phyloP scores from a whole-genome alignment of 345 rosid genomes.

The Eucalyptus polybractea region DNA sequence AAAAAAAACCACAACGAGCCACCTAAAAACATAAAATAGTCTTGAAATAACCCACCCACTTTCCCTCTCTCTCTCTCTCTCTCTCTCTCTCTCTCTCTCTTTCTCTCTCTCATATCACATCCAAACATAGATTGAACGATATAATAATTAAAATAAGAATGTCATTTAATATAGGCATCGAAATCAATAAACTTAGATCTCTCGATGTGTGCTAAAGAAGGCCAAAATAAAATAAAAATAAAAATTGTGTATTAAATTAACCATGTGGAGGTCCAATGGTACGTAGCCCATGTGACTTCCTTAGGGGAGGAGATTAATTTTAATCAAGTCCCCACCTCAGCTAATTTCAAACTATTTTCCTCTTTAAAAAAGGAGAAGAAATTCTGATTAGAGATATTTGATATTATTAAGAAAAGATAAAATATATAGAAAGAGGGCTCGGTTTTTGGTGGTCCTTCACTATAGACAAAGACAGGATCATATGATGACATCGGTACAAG shows the following conservation, averaged over 20 bases:
- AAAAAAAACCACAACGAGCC: not conserved
- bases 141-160: not conserved
- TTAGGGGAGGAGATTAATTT: not conserved
- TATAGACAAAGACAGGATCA: not conserved
- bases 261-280: constrained; percentile 25
- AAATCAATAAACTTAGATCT: not conserved
- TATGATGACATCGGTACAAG: not conserved
- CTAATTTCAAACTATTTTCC: not conserved
- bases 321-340: not conserved
- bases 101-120: not conserved
- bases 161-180: not conserved
- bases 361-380: not conserved
- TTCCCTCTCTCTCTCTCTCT: not conserved
- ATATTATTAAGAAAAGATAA: not conserved
- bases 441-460: not conserved
- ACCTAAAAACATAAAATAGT: not conserved
- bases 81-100: not conserved
- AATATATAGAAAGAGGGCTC: not conserved
- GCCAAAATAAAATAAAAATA: not conserved
- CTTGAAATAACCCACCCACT: not conserved
- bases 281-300: constrained; percentile 48
- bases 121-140: not conserved
- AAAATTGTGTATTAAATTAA: not conserved
- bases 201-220: not conserved
- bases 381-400: not conserved